Conservation (phyloP, 371 early-diverging fungal genomes). For the Dichotomocladium elegans region DNA sequence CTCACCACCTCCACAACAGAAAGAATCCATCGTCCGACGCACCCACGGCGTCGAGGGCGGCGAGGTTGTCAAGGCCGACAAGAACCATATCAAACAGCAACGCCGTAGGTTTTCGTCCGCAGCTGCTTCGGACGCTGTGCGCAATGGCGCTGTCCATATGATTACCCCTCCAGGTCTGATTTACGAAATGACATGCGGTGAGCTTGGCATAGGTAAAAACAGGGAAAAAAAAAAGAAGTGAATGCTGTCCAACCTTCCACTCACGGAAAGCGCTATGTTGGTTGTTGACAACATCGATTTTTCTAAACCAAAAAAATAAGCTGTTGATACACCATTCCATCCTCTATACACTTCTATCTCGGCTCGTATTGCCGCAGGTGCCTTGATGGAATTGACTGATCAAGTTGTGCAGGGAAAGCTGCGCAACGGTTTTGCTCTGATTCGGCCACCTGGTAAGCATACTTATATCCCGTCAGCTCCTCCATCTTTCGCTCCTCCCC, state of each 20-base stretch:
- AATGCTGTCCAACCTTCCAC: too few relatives aligned
- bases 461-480: neutral
- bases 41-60: conserved; percentile 37
- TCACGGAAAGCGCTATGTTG: neutral
- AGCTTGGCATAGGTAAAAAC: conserved; percentile 46
- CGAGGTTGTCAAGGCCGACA: conserved; percentile 84
- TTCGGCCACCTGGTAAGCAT: conserved; percentile 56
- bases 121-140: conserved; percentile 19
- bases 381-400: conserved; percentile 49
- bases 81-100: conserved; percentile 92
- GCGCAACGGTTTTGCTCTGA: conserved; percentile 63
- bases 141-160: conserved; percentile 9
- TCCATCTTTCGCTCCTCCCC: neutral
- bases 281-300: neutral
- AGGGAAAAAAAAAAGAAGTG: too few relatives aligned
- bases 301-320: conserved; percentile 7
- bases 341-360: conserved; percentile 48
- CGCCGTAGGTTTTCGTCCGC: conserved; percentile 33
- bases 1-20: neutral
- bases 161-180: conserved; percentile 47
- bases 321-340: conserved; percentile 60
- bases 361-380: conserved; percentile 55
- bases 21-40: neutral
- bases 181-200: conserved; percentile 54
- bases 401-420: conserved; percentile 51